Base-by-base conservation (phyloP, 192 early-diverging fungal genomes). In the Coemansia sp. region DNA sequence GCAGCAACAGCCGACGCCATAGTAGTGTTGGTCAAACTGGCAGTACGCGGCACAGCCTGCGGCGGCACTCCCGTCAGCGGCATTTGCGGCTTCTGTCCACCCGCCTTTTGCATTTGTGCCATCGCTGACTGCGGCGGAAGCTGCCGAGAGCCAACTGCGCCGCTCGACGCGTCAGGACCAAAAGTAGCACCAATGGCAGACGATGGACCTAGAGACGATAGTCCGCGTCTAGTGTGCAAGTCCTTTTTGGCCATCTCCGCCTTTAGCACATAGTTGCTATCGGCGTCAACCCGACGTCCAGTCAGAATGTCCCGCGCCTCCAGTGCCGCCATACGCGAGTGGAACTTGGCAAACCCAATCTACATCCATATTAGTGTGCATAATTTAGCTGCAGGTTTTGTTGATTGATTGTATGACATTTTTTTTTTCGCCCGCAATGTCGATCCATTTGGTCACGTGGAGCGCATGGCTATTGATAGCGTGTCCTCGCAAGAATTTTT, bases 161-260 rank as follows among this genome's bases (percentile, higher is more conserved):
- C 69, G 2, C 68, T 59, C 14, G 80, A 72, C 53, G 75, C 75
- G 62, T 83, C 80, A 4, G 72, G 75, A 0, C 80, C 80, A 61
- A 82, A 82, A 13, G 80, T 77, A 4, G 75, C 69, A 0, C 73
- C 67, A 64, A 73, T 68, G 4, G 76, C 73, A 3, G 81, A 70
- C 32, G 75, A 61, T 23, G 66, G 70, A 9, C 69, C 75, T n/a
- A 70, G 33, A 46, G 72, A 82, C 30, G 90, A 90, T 38, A 89
- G 77, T 6, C 91, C 92, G 53, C 95, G 89, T 68, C 92, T 94
- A 59, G 93, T 95, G 83, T 96, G 94, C 61, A 99, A 86, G 72
- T 99, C 98, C 86, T 98, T 98, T 74, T 97, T 98, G 38, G 98
- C 98, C 93, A 99, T 95, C 73, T 98, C 96, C 1, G 96, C 98